Conservation (phyloP, 352 stramenopile genomes). For the Phytophthora agathidicida region DNA sequence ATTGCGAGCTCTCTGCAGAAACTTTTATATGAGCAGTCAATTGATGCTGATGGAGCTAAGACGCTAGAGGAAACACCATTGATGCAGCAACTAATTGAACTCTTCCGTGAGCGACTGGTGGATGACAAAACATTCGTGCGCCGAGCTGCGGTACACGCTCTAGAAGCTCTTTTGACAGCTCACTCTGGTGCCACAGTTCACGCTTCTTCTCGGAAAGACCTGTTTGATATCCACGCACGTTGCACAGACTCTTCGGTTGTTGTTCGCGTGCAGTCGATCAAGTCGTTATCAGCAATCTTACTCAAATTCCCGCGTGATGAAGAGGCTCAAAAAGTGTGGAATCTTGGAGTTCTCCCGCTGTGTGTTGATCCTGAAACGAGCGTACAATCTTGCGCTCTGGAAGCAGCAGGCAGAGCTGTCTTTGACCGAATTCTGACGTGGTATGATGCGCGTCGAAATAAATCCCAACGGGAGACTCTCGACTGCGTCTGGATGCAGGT, state of each 20-base stretch:
- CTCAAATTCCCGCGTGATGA: constrained; percentile 69
- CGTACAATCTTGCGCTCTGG: constrained; percentile 69
- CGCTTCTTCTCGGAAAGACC: constrained; percentile 59
- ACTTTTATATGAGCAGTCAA: constrained; percentile 50
- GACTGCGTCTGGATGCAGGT: constrained; percentile 69
- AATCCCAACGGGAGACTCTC: constrained; percentile 27
- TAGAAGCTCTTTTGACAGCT: constrained; percentile 74
- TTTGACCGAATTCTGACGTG: constrained; percentile 73
- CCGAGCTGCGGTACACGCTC: constrained; percentile 74
- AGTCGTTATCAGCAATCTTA: constrained; percentile 81
- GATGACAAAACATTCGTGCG: constrained; percentile 89
- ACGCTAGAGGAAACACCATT: constrained; percentile 61
- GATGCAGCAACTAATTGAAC: constrained; percentile 67
- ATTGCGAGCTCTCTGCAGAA: constrained; percentile 59
- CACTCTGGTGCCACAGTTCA: constrained; percentile 50
- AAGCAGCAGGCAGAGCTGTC: constrained; percentile 61
- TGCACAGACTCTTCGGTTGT: constrained; percentile 80
- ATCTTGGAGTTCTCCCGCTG: constrained; percentile 81
- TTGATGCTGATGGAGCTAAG: constrained; percentile 34
- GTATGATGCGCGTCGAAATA: constrained; percentile 52
- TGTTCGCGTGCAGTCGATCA: constrained; percentile 84
- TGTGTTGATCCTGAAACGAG: constrained; percentile 80
- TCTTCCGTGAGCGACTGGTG: constrained; percentile 74
- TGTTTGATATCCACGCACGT: constrained; percentile 80
- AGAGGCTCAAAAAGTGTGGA: constrained; percentile 85